These are phyloP conservation scores for Wallacemonas sp. DNA, from an alignment of 208 protist genomes.

Conservation along the genomic window DNA sequence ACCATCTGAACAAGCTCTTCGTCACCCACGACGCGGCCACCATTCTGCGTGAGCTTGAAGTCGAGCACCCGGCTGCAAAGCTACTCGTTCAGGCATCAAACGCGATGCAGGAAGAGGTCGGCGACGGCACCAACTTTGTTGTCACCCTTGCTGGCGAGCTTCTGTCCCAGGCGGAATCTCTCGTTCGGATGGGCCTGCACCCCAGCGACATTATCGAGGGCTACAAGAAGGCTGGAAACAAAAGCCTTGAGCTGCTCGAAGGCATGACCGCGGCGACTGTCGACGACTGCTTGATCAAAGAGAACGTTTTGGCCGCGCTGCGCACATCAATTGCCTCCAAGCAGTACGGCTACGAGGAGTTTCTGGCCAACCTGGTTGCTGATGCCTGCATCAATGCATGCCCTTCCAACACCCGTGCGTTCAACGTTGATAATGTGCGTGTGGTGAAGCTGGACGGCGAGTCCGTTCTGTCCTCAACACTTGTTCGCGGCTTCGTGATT, in stretches of 20 bases:
- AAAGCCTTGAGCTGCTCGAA: constrained; percentile 92
- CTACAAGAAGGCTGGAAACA: constrained; percentile 95
- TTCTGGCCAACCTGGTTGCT: constrained; percentile 93
- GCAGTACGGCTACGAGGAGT: constrained; percentile 96
- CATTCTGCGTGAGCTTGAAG: constrained; percentile 99
- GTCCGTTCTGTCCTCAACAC: constrained; percentile 88
- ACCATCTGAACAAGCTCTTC: constrained; percentile 99
- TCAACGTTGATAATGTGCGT: constrained; percentile 99
- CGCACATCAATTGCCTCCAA: constrained; percentile 93
- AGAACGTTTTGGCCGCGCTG: constrained; percentile 70
- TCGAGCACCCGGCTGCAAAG: constrained; percentile 99
- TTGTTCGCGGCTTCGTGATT: constrained; percentile 98
- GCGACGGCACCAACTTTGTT: constrained; percentile 99
- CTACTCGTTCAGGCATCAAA: constrained; percentile 98
- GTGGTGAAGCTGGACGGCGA: constrained; percentile 98
- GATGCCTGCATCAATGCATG: constrained; percentile 97
- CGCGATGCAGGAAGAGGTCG: constrained; percentile 98
- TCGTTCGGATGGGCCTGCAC: constrained; percentile 98
- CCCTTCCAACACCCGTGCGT: constrained; percentile 95
- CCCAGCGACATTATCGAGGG: constrained; percentile 98
- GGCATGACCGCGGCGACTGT: constrained; percentile 57
- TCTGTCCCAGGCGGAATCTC: constrained; percentile 95
- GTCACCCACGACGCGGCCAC: constrained; percentile 99
- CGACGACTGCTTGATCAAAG: constrained; percentile 85
- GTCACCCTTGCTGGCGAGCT: constrained; percentile 98